Base-by-base conservation (phyloP, 2,329 filamentous ascomycete species). In the Fusarium sororula region DNA sequence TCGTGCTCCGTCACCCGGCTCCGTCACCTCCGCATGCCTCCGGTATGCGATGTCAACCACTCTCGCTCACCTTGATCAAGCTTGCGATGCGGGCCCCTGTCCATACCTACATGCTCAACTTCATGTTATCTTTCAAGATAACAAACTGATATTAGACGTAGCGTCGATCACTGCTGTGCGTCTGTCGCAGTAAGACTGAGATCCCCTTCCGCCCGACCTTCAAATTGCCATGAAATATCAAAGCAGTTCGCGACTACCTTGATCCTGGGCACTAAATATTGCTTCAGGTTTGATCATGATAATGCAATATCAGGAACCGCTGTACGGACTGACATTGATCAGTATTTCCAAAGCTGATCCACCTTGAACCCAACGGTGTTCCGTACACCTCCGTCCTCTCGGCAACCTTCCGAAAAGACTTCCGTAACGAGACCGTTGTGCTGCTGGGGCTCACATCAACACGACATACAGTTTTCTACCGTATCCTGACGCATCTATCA, bases 321-420 rank as follows among this genome's bases (percentile, higher is more conserved):
- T 51, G 47, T 48, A 44, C 55, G 47, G 53, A 35, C 64, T 72
- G 56, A 32, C 61, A 73, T 55, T 35, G 57, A 62, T 62, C 44
- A 66, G 37, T 35, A 50, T 45, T 26, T 38, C 42, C 47, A 59
- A 66, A 58, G 28, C 55, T 55, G 48, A 48, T 56, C 70, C 70
- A 66, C 66, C 37, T 26, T 42, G 38, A 54, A 51, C 41, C 42
- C 45, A 71, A 71, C 57, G 20, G 41, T 54, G 64, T 77, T 77
- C 75, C 75, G 74, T 78, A 60, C 74, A 74, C 68, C 66, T 74
- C 76, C 74, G 76, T 73, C 74, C 73, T 68, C 73, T 78, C 76
- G 76, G 76, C 57, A 73, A 78, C 76, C 70, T 75, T 78, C 76
- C 76, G 76, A 77, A 59, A 57, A 47, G 45, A 60, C 69, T 47